phyloP scores from a whole-genome alignment of 2,329 filamentous ascomycete genomes.

The Xylaria polymorpha region DNA sequence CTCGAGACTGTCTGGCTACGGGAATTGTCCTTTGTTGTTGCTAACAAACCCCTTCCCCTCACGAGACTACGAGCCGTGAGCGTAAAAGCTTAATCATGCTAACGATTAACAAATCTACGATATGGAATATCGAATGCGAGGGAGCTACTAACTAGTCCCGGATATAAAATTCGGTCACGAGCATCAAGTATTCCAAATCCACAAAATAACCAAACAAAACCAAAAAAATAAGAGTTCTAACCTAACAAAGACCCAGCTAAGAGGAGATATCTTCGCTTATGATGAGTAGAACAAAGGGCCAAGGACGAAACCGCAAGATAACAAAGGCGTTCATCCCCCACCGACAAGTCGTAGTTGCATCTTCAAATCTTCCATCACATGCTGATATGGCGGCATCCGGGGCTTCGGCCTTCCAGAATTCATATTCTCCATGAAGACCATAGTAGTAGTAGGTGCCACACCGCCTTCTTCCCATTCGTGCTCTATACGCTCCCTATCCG shows the following conservation, averaged over 20 bases:
- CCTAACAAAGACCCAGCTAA: neutral
- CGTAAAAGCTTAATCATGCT: neutral
- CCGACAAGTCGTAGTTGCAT: neutral
- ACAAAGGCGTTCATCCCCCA: neutral
- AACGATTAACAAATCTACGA: neutral
- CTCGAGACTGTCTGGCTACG: neutral
- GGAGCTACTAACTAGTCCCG: neutral
- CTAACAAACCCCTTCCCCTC: neutral
- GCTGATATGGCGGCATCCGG: neutral
- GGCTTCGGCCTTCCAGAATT: neutral
- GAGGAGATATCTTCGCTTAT: neutral
- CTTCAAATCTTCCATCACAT: neutral
- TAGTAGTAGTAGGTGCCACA: neutral
- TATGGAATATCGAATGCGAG: neutral
- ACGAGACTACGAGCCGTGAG: neutral
- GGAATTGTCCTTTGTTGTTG: neutral
- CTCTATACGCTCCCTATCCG: neutral
- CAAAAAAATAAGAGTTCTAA: neutral
- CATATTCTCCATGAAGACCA: neutral
- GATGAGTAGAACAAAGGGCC: neutral
- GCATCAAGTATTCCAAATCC: neutral
- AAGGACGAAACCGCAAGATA: neutral
- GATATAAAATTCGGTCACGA: neutral
- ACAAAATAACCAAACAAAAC: neutral
- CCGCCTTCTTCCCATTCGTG: neutral